Conservation (phyloP, 2,329 filamentous ascomycete species). For the Microdochium nivale region DNA sequence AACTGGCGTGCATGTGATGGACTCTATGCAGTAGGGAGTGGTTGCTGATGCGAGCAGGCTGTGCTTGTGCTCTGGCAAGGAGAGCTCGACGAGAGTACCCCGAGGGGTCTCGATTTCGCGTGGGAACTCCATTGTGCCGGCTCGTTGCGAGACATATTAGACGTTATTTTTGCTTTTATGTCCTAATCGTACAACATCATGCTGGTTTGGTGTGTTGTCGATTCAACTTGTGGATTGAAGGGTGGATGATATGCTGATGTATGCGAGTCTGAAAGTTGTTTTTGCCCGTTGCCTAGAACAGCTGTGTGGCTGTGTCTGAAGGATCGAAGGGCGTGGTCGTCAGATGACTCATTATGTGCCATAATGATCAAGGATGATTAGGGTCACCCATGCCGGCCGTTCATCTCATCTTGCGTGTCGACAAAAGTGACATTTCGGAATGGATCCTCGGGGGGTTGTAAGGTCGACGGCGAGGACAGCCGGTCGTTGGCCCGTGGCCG, state of each 20-base stretch:
- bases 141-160: neutral
- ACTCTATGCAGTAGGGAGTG: neutral
- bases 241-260: too few species aligned
- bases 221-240: too few species aligned
- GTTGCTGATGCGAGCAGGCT: neutral
- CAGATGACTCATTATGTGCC: neutral
- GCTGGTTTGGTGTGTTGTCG: too few species aligned
- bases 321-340: neutral
- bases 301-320: neutral
- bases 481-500: too few species aligned
- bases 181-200: too few species aligned
- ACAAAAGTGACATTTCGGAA: too few species aligned
- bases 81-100: neutral
- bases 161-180: neutral
- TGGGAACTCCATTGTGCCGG: neutral
- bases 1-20: constrained; percentile 6
- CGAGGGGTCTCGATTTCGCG: neutral
- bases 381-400: neutral
- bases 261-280: too few species aligned
- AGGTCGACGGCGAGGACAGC: neutral
- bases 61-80: neutral
- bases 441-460: too few species aligned
- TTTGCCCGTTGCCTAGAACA: neutral
- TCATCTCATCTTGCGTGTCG: too few species aligned
- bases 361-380: neutral